Evolutionary conservation across 1,284 basidiomycete genomes (phyloP), one percentile per base, ranked within the genome.

Genomic region (Pseudozyma sp.): DNA sequence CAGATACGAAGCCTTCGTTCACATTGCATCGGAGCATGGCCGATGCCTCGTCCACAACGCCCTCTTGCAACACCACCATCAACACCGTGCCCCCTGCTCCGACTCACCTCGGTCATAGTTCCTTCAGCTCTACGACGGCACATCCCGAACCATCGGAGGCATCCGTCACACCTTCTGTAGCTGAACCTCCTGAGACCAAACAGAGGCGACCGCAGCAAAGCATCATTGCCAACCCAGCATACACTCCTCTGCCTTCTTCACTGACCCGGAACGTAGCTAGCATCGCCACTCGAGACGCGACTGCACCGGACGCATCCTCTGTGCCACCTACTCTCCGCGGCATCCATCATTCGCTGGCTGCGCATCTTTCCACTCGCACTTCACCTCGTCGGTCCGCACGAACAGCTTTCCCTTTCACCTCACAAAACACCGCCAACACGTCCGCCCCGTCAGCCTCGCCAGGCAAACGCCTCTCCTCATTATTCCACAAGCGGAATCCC

Each of bases 291-390:
- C 34, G 39, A n/a, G 10, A 33, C n/a, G 17, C 33, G 13, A 5
- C 56, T 4, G 16, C 35, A 29, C 5, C 31, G 35, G 48, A 60
- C 14, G n/a, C 44, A 29, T 9, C 47, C 3, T 19, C 45, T 34
- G n/a, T 29, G 49, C 64, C 34, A 19, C 50, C 54, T 13, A 48
- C 52, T 9, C 33, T 63, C 14, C 55, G 60, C 5, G 48, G 47
- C 31, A 49, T 68, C 33, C 66, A 68, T 33, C 66, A 47, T 10
- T 68, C 66, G 40, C 39, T 68, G 5, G 66, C 60, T 16, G 60
- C 46, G 39, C 66, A 55, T 33, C 52, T 68, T 37, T 56, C 54
- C 16, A 48, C 42, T 30, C 66, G 60, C 17, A 56, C 64, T 34
- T 45, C 50, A 11, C 45, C 46, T 5, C 64, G 64, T 42, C 45